Evolutionary conservation across 371 early-diverging fungal species (phyloP).

Genomic region (Mucor ambiguus): DNA sequence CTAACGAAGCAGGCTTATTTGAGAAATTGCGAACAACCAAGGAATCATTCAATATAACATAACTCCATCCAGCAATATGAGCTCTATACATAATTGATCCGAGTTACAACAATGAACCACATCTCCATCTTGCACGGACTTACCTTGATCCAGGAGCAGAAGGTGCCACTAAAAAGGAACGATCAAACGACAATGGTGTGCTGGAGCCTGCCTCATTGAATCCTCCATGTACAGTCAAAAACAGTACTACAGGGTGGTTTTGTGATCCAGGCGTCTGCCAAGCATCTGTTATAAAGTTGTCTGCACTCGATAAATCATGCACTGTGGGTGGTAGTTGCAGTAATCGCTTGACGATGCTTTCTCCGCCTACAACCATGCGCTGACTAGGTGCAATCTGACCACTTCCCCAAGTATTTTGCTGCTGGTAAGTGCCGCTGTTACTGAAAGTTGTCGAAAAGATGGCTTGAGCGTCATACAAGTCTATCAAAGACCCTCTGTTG

Average conservation of each 20-base stretch:
- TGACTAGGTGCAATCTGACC: slow-evolving; percentile 11
- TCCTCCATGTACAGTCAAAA: slow-evolving; percentile 56
- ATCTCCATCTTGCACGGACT: not conserved
- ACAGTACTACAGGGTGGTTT: slow-evolving; percentile 39
- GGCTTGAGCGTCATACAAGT: slow-evolving; percentile 41
- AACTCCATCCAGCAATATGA: slow-evolving; percentile 53
- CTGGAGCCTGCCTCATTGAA: slow-evolving; percentile 49
- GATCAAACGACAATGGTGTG: slow-evolving; percentile 49
- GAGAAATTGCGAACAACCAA: slow-evolving; percentile 38
- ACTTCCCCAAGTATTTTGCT: slow-evolving; percentile 32
- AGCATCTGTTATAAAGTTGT: slow-evolving; percentile 56
- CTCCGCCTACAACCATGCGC: slow-evolving; percentile 18
- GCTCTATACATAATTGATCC: slow-evolving; percentile 31
- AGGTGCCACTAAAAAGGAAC: slow-evolving; percentile 59
- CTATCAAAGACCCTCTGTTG: slow-evolving; percentile 38
- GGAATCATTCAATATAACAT: slow-evolving; percentile 56
- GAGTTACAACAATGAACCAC: not conserved
- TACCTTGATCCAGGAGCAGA: slow-evolving; percentile 55
- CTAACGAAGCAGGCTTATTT: slow-evolving; percentile 17
- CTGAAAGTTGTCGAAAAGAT: slow-evolving; percentile 37
- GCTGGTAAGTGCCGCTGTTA: slow-evolving; percentile 22
- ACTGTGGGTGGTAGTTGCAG: slow-evolving; percentile 51
- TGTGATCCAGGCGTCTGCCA: slow-evolving; percentile 49
- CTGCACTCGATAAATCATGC: slow-evolving; percentile 43
- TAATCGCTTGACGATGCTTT: slow-evolving; percentile 44